Base-by-base conservation (phyloP, 768 basidiomycete species). In the Lenzites betulinus region DNA sequence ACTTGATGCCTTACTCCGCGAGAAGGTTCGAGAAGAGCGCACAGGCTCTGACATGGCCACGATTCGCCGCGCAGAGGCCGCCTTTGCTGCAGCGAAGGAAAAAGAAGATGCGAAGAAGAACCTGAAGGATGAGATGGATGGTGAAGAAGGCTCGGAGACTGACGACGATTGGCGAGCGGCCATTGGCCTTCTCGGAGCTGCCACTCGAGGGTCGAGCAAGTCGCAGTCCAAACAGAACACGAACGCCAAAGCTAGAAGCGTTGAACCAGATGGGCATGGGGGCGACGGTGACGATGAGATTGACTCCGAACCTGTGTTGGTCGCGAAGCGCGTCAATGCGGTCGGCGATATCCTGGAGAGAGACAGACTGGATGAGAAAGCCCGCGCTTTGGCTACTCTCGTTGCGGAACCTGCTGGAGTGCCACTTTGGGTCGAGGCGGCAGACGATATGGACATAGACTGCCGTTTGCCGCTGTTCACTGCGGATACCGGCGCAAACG, bases 1-100 rank as follows among this genome's bases (percentile, higher is more conserved):
- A 11, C 75, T 89, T 22, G 79, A 77, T 50, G 78, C 74, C 1
- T 77, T 71, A 4, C 59, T 71, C 5, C 62, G 64, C n/a, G 67
- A 70, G 59, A 71, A 71, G 54, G 39, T 51, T 33, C 65, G 41
- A 22, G 65, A 64, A 8, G 70, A 69, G 25, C 67, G 62, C 39
- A 59, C 53, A 3, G 69, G 70, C 0, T 64, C 52, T 0, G 70
- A 69, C 23, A 61, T 63, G 51, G 60, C 60, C 22, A 65, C 61
- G 2, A 48, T 71, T 3, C 67, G 58, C 28, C 39, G 35, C 11
- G 70, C 70, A 1, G 66, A 67, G n/a, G 63, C 51, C 11, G 51
- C 62, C 7, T 35, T 65, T 22, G 60, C 57, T 1, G 51, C 38
- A 13, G 30, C 54, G 13, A 66, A 69, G 58, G 61, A 64, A 7